Conservation (phyloP, 1,284 basidiomycete genomes). For the Abortiporus biennis region DNA sequence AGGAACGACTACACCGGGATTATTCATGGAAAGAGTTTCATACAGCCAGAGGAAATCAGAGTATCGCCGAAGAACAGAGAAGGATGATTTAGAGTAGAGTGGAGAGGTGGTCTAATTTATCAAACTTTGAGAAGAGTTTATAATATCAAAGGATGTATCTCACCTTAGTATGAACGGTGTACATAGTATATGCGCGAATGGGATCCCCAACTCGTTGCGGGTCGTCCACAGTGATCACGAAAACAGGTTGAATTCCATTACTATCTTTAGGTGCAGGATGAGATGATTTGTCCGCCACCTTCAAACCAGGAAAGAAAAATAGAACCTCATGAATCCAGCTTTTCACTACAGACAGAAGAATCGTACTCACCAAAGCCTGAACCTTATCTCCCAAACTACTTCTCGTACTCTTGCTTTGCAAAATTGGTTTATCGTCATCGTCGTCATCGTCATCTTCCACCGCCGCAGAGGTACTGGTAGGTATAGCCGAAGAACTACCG, state of each 20-base stretch:
- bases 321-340: too few relatives aligned
- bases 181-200: constrained; percentile 88
- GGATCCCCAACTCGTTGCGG: constrained; percentile 93
- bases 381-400: constrained; percentile 21
- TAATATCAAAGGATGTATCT: not conserved
- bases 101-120: constrained; percentile 71
- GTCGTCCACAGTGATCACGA: constrained; percentile 84
- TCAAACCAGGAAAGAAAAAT: too few relatives aligned
- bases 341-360: too few relatives aligned
- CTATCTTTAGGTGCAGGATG: constrained; percentile 16
- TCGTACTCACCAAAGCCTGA: constrained; percentile 26
- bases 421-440: constrained; percentile 70
- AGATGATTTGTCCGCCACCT: not conserved
- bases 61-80: constrained; percentile 91
- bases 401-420: constrained; percentile 33
- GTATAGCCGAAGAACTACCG: not conserved
- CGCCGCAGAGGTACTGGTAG: constrained; percentile 13
- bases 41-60: constrained; percentile 98
- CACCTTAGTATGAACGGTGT: constrained; percentile 87
- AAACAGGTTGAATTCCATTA: constrained; percentile 51
- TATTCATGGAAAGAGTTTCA: constrained; percentile 84
- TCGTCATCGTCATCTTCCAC: constrained; percentile 51
- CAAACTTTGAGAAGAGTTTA: constrained; percentile 5
- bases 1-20: constrained; percentile 96
- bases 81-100: constrained; percentile 72